Percentiles rank a stretch among this genome's conserved stretches.
phyloP scores from a whole-genome alignment of 1,284 basidiomycete genomes.

The Grifola frondosa region DNA sequence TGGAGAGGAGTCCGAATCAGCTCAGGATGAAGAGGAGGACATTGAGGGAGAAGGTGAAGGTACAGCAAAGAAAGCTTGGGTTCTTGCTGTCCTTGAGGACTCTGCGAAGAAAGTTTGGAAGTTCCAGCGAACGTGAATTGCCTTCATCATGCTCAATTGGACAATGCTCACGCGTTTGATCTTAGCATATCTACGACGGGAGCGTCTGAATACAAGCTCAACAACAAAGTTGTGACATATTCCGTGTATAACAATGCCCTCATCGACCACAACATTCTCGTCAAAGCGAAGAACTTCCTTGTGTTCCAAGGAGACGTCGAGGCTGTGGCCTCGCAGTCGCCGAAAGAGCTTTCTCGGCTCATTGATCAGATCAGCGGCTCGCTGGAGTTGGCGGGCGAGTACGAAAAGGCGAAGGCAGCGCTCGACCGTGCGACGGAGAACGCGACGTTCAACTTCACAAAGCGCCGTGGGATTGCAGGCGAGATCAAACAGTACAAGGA shows the following conservation, averaged over 20 bases:
- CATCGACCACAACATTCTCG: constrained; percentile 90
- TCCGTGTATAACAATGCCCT: constrained; percentile 85
- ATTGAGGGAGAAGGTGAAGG: constrained; percentile 59
- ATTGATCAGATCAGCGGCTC: constrained; percentile 97
- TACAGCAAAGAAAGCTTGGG: constrained; percentile 91
- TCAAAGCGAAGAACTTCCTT: constrained; percentile 99
- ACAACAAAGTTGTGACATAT: constrained; percentile 78
- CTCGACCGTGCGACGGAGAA: constrained; percentile 92
- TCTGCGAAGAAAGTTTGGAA: constrained; percentile 77
- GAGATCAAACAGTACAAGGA: constrained; percentile 98
- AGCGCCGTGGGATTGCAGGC: constrained; percentile 88
- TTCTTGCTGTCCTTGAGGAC: constrained; percentile 89
- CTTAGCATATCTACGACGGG: constrained; percentile 82
- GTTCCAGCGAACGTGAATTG: constrained; percentile 83
- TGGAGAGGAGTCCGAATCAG: constrained; percentile 49
- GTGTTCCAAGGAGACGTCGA: constrained; percentile 99
- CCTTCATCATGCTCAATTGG: neutral
- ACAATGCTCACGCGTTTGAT: neutral
- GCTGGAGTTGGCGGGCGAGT: constrained; percentile 85
- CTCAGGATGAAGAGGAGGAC: constrained; percentile 45
- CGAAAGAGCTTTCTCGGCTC: constrained; percentile 85
- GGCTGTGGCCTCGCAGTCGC: constrained; percentile 93
- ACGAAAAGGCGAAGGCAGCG: constrained; percentile 85
- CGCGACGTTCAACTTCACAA: constrained; percentile 92
- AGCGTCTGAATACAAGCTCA: constrained; percentile 86